These are phyloP conservation scores for Sphagnum magellanicum DNA, from an alignment of 228 moss, liverwort and hornwort genomes.

Conservation along the genomic window DNA sequence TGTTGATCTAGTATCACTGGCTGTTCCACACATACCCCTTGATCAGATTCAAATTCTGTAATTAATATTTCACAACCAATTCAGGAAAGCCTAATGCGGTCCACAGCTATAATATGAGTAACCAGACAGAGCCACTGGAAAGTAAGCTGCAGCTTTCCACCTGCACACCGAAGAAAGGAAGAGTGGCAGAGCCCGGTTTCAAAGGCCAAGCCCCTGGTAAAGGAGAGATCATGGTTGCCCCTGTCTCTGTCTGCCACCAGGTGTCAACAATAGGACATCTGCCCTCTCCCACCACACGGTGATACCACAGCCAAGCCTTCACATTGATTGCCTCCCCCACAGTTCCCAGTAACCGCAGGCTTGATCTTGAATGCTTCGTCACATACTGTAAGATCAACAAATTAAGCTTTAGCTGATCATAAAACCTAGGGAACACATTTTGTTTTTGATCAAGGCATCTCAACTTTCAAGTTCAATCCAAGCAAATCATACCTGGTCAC, in stretches of 20 bases:
- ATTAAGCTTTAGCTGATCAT: not conserved
- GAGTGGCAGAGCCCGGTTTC: slow-evolving; percentile 46
- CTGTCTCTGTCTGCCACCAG: slow-evolving; percentile 57
- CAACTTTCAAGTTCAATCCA: no score
- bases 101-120: no score
- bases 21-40: slow-evolving; percentile 7
- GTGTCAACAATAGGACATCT: slow-evolving; percentile 46
- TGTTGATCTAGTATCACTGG: slow-evolving; percentile 24
- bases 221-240: slow-evolving; percentile 33
- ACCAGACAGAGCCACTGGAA: no score
- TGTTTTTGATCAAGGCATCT: no score
- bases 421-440: not conserved
- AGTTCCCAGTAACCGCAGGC: slow-evolving; percentile 33
- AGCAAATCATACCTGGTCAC: slow-evolving; percentile 15
- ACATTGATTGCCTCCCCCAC: slow-evolving; percentile 42
- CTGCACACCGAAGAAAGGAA: slow-evolving; percentile 47
- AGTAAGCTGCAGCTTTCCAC: slow-evolving; percentile 1
- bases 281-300: slow-evolving; percentile 27
- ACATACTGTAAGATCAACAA: slow-evolving; percentile 14
- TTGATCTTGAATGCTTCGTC: slow-evolving; percentile 21
- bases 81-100: no score
- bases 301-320: slow-evolving; percentile 44
- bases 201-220: slow-evolving; percentile 46
- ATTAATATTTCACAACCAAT: no score
- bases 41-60: not conserved